A percentile compares a stretch with the other conserved stretches of the same genome.
phyloP scores from a whole-genome alignment of 2,329 filamentous ascomycete genomes.

The Aurifilum marmelostoma region DNA sequence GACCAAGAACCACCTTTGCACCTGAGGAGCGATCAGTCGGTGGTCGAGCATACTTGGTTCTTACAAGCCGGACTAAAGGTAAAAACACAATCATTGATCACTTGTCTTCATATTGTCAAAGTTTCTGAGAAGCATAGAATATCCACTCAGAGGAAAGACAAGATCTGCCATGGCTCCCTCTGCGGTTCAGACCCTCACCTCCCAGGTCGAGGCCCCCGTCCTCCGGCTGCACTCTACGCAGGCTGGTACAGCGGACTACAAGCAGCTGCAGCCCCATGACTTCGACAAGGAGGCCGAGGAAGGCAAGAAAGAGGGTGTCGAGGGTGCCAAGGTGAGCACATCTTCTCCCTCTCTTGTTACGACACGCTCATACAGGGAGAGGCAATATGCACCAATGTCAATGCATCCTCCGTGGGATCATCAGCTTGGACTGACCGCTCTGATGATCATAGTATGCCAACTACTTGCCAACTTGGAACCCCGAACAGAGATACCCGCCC shows the following conservation, averaged over 20 bases:
- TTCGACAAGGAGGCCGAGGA: constrained; percentile 31
- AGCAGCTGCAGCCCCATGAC: constrained; percentile 29
- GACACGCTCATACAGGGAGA: too few species aligned
- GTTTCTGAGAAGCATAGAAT: neutral
- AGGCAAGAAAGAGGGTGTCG: constrained; percentile 29
- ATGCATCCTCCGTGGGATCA: too few species aligned
- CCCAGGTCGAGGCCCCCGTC: constrained; percentile 31
- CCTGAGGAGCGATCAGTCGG: neutral
- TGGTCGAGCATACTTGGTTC: neutral
- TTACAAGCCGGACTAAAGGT: neutral
- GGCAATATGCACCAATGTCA: neutral
- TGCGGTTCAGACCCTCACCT: constrained; percentile 39
- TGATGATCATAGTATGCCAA: constrained; percentile 62
- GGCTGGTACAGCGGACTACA: constrained; percentile 33
- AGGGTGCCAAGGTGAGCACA: constrained; percentile 30
- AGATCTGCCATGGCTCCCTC: constrained; percentile 41
- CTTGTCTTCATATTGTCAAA: neutral
- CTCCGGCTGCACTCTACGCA: constrained; percentile 48
- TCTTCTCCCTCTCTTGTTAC: too few species aligned
- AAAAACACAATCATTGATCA: neutral
- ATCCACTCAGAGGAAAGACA: constrained; percentile 44
- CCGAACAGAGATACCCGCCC: constrained; percentile 61
- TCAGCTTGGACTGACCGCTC: neutral
- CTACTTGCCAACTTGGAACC: constrained; percentile 68
- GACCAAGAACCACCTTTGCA: neutral